phyloP scores from a whole-genome alignment of 352 stramenopile genomes.

The Saprolegnia parasitica region DNA sequence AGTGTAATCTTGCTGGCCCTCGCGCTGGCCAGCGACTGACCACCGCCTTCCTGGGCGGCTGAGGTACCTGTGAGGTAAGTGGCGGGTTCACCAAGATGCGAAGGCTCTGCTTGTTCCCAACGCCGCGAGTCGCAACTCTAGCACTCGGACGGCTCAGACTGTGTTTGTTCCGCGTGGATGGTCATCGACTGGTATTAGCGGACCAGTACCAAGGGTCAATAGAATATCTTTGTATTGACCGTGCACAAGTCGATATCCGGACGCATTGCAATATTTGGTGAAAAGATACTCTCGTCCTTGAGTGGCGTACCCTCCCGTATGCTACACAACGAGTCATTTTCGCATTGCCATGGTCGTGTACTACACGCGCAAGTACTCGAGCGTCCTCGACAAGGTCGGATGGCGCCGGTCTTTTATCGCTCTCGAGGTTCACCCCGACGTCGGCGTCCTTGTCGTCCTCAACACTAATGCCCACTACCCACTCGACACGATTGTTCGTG shows the following conservation, averaged over 20 bases:
- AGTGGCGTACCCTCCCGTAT: background rate
- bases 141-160: too few species aligned
- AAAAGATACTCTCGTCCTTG: background rate
- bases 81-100: too few species aligned
- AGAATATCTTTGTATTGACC: background rate
- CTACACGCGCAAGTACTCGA: conserved; percentile 27
- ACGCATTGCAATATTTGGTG: background rate
- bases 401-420: conserved; percentile 17
- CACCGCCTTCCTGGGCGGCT: too few species aligned
- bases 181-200: too few species aligned
- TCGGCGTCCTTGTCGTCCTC: background rate
- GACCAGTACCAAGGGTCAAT: background rate
- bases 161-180: too few species aligned
- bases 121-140: too few species aligned
- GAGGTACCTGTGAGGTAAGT: too few species aligned
- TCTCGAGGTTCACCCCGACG: conserved; percentile 19
- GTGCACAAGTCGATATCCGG: background rate
- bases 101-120: too few species aligned
- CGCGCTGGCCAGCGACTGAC: too few species aligned
- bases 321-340: background rate
- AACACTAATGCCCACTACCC: conserved; percentile 11
- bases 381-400: conserved; percentile 18
- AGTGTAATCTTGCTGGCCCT: too few species aligned
- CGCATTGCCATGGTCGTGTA: conserved; percentile 21
- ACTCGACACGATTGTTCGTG: background rate